phyloP scores from a whole-genome alignment of 257 asterid genomes.

The Hygrophila difformis region DNA sequence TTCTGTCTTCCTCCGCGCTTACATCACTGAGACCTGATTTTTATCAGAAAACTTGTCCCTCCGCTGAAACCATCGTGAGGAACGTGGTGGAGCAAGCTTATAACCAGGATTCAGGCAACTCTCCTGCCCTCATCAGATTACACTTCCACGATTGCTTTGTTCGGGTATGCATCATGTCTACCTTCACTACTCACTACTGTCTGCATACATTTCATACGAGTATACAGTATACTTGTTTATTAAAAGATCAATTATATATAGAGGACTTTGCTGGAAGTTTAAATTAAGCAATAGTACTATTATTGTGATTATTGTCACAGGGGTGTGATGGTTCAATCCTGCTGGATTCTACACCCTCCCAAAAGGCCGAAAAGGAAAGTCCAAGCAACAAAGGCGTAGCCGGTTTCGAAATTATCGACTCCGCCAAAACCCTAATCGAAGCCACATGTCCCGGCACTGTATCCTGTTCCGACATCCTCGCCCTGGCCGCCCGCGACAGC shows the following conservation, averaged over 20 bases:
- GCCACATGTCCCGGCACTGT: conserved; percentile 13
- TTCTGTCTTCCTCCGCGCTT: too few species aligned
- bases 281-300: too few species aligned
- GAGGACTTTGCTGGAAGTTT: too few species aligned
- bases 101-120: neutral
- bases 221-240: too few species aligned
- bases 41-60: neutral
- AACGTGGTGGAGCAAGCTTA: neutral
- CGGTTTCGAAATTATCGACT: conserved; percentile 15
- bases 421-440: conserved; percentile 12
- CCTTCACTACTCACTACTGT: neutral
- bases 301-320: neutral
- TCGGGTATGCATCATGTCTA: neutral
- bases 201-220: neutral
- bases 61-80: neutral
- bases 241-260: too few species aligned
- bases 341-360: conserved; percentile 6
- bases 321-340: conserved; percentile 22
- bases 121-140: conserved; percentile 11
- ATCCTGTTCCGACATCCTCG: conserved; percentile 20
- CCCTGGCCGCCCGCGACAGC: conserved; percentile 22
- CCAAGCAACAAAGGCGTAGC: conserved; percentile 6
- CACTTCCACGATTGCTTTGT: conserved; percentile 14
- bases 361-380: conserved; percentile 17
- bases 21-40: too few species aligned